Base-by-base conservation (phyloP, 163 green algal species). In the Coccomyxa subellipsoidea region DNA sequence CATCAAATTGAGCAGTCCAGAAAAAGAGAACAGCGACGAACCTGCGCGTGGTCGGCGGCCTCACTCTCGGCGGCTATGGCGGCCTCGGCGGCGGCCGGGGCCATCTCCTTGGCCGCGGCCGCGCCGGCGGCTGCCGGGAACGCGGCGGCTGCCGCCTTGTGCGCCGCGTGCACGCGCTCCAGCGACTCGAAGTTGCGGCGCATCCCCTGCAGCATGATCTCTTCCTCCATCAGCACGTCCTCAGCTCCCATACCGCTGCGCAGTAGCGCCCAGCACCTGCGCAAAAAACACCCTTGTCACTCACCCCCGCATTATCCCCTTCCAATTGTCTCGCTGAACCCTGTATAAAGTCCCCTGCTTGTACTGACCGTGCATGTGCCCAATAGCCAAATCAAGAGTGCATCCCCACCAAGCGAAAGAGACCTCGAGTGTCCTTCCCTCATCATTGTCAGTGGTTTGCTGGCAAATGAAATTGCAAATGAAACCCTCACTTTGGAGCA, bases 31-130 rank as follows among this genome's bases (percentile, higher is more conserved):
- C 23, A 2, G 5, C 21, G 1, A 1, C 15, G 5, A 5, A 53
- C 79, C 79, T 70, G 35, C 27, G n/a, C 79, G 18, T 71, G 38
- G 29, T 79, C 79, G n/a, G 69, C 31, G 5, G 79, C 79, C 82
- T 96, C 92, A 40, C 69, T 89, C 86, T 94, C 89, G 1, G 89
- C 84, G 40, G 93, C 92, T 40, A 94, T 81, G 23, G 92, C 92
- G 0, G 81, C 90, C 15, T 88, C 93, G 32, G 90, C 86, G 76
- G 93, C 91, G 47, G 87, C 87, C 38, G 87, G 84, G 47, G 86
- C 71, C 87, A 77, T 38, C 32, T 77, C 70, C 70, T 77, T 77
- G 70, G 32, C 86, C 76, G 25, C 75, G 38, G 27, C 32, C 3
- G 32, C 21, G 69, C n/a, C 69, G 69, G 21, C 35, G 34, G 31